These are phyloP conservation scores for Neoboletus magnificus DNA, from an alignment of 768 basidiomycete species.

Conservation along the genomic window DNA sequence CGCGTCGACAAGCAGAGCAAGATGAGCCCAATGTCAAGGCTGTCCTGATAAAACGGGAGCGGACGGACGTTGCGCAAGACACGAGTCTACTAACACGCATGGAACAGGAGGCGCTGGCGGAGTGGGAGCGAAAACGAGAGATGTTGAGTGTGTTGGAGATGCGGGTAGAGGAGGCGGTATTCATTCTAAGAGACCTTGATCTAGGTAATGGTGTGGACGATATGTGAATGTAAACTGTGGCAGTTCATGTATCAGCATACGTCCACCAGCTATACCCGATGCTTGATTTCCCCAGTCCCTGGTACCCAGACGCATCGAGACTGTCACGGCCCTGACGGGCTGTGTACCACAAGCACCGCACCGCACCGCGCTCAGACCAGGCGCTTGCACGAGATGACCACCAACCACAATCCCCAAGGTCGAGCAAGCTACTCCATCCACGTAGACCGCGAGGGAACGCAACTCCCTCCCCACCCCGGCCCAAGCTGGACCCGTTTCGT, in stretches of 20 bases:
- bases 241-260: too few species aligned
- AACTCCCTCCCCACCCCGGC: conserved; percentile 30
- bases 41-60: conserved; percentile 75
- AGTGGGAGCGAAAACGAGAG: conserved; percentile 71
- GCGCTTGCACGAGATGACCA: conserved; percentile 3
- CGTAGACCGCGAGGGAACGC: conserved; percentile 15
- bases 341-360: background rate
- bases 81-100: conserved; percentile 63
- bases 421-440: conserved; percentile 13
- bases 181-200: conserved; percentile 81
- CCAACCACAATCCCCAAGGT: background rate
- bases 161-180: conserved; percentile 86
- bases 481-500: conserved; percentile 34
- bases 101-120: conserved; percentile 71
- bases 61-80: conserved; percentile 81
- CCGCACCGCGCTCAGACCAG: background rate
- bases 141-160: conserved; percentile 77
- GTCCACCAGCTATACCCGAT: background rate
- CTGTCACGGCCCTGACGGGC: conserved; percentile 4
- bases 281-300: background rate
- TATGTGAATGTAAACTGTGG: conserved; percentile 11
- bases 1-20: conserved; percentile 69
- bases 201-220: conserved; percentile 49
- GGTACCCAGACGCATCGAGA: background rate
- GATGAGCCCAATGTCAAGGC: conserved; percentile 62